Base-by-base conservation (phyloP, 2,329 filamentous ascomycete species). In the Tolypocladium tundrense region DNA sequence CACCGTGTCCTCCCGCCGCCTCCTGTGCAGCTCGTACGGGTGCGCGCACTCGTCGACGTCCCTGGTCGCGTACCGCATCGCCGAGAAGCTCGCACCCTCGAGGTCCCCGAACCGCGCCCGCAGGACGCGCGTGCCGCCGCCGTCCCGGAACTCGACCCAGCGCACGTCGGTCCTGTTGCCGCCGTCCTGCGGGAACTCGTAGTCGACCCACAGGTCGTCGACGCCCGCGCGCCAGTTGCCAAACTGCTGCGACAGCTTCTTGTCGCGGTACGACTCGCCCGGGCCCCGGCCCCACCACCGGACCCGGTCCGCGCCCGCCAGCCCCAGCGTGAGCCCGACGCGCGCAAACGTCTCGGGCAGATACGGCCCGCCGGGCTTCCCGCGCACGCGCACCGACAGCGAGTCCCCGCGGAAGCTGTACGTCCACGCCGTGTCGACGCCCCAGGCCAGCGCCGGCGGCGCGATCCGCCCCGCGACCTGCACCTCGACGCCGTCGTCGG, bases 281-380 rank as follows among this genome's bases (percentile, higher is more conserved):
- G 84, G 84, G 0, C 87, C 87, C 4, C 83, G 80, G 6, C 87
- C 86, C 64, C 84, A 88, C 86, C 86, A 90, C n/a, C 72, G 69
- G 0, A 75, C 78, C 5, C 66, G 63, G 5, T 71, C 66, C 31
- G 77, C 69, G 21, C 62, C 72, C 53, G 53, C 70, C 62, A 73
- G 74, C 14, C 70, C 78, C 62, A 72, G 77, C n/a, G 68, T 81
- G 61, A 88, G 69, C 0, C 87, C 87, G 59, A 88, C 79, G 19
- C 86, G 78, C 0, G 86, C 84, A 45, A 88, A 77, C 1, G 81
- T 86, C 4, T 73, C 70, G 0, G 84, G 84, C 0, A 81, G 70
- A 2, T 78, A 75, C 14, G 65, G 64, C 0, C 82, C 82, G 19
- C 72, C 72, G 0, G 78, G 76, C 9, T 74, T 77, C 0, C 75